Evolutionary conservation across 176 grass and related monocot species (phyloP).

Genomic region (Guadua angustifolia): DNA sequence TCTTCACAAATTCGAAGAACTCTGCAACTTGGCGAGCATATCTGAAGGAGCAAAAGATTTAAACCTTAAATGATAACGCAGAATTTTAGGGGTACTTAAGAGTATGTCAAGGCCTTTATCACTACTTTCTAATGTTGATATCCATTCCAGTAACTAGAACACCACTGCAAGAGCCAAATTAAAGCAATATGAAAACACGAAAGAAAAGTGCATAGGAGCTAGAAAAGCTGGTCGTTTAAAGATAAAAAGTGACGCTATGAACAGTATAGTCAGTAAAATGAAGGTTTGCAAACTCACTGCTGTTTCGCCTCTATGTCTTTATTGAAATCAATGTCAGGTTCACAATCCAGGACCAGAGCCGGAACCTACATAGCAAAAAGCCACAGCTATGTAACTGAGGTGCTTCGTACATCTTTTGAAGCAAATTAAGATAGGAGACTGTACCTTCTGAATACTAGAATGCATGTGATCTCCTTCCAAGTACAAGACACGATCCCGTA

Average conservation of each 20-base stretch:
- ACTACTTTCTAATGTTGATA: neutral
- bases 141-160: neutral
- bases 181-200: neutral
- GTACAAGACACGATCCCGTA: constrained; percentile 80
- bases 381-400: neutral
- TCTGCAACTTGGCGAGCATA: constrained; percentile 92
- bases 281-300: constrained; percentile 57
- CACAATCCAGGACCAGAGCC: constrained; percentile 92
- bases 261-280: neutral
- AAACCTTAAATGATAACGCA: neutral
- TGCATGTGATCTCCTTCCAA: constrained; percentile 95
- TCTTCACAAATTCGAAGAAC: constrained; percentile 98
- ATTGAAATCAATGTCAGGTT: constrained; percentile 95
- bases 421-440: neutral
- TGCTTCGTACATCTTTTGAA: constrained; percentile 20
- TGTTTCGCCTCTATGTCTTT: constrained; percentile 84
- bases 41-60: constrained; percentile 38
- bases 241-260: neutral
- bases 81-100: neutral
- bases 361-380: constrained; percentile 67
- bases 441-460: constrained; percentile 88
- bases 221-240: neutral
- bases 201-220: neutral
- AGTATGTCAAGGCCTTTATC: neutral
- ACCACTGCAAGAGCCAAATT: neutral